Conservation (phyloP, 1,284 basidiomycete genomes). For the Melampsora americana region DNA sequence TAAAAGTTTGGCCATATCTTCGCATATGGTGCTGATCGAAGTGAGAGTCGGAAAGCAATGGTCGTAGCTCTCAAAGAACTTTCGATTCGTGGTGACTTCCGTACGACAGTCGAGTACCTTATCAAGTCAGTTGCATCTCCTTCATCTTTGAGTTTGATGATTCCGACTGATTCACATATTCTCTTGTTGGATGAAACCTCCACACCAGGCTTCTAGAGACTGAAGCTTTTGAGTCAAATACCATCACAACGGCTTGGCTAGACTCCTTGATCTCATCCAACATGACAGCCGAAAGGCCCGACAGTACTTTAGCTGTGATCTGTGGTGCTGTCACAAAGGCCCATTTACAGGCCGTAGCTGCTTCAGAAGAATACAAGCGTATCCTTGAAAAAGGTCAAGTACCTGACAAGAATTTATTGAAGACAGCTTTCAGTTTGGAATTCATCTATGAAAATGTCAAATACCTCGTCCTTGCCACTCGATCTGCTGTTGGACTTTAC, state of each 20-base stretch:
- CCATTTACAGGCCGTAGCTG: constrained; percentile 80
- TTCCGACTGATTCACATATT: not conserved
- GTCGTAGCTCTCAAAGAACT: constrained; percentile 97
- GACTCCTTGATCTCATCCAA: constrained; percentile 92
- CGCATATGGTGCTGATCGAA: constrained; percentile 93
- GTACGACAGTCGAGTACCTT: constrained; percentile 91
- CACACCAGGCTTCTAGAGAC: constrained; percentile 94
- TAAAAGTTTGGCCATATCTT: constrained; percentile 99
- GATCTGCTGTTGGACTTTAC: constrained; percentile 82
- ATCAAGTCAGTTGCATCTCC: constrained; percentile 46
- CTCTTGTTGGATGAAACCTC: constrained; percentile 50
- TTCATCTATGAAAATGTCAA: constrained; percentile 90
- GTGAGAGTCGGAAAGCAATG: constrained; percentile 97
- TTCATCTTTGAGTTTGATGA: not conserved
- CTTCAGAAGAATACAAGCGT: constrained; percentile 88
- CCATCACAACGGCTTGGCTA: constrained; percentile 97
- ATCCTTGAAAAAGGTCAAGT: constrained; percentile 98
- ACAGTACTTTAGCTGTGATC: constrained; percentile 84
- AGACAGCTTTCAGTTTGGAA: constrained; percentile 94
- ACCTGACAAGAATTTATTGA: constrained; percentile 86
- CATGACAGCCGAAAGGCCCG: constrained; percentile 93
- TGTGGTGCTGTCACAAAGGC: constrained; percentile 98
- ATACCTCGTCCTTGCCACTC: constrained; percentile 93
- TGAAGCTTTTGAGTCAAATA: constrained; percentile 94
- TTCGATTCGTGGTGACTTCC: constrained; percentile 97